Evolutionary conservation across 495 filamentous ascomycete species (phyloP).

Genomic region (Copromyces sp.): DNA sequence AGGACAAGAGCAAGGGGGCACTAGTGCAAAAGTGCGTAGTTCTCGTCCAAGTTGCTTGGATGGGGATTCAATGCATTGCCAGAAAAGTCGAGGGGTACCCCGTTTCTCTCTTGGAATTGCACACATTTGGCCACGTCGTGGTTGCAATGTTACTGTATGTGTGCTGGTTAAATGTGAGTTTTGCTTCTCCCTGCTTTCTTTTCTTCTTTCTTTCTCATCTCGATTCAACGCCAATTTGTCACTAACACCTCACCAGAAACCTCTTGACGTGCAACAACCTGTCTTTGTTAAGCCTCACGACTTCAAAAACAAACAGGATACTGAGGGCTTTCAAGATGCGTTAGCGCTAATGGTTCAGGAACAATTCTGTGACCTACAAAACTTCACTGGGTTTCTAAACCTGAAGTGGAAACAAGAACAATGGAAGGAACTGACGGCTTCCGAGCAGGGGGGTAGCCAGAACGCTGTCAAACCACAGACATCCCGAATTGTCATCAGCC

Average conservation of each 20-base stretch:
- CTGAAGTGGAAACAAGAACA: background rate
- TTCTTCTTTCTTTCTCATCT: background rate
- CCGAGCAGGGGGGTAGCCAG: background rate
- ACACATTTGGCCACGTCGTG: background rate
- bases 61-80: background rate
- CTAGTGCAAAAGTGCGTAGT: background rate
- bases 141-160: background rate
- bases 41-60: background rate
- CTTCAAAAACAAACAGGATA: background rate
- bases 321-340: background rate
- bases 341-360: background rate
- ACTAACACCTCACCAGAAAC: background rate
- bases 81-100: background rate
- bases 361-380: background rate
- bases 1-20: background rate
- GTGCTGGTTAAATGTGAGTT: background rate
- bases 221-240: background rate
- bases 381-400: background rate
- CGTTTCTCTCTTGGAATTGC: background rate
- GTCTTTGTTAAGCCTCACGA: background rate
- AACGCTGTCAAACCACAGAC: background rate
- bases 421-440: fast-evolving
- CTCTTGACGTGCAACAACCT: background rate
- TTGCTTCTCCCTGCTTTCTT: background rate
- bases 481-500: background rate